A percentile compares a stretch with the other conserved stretches of the same genome.
Conservation (phyloP, 352 stramenopile genomes). For the Peronospora belbahrii region DNA sequence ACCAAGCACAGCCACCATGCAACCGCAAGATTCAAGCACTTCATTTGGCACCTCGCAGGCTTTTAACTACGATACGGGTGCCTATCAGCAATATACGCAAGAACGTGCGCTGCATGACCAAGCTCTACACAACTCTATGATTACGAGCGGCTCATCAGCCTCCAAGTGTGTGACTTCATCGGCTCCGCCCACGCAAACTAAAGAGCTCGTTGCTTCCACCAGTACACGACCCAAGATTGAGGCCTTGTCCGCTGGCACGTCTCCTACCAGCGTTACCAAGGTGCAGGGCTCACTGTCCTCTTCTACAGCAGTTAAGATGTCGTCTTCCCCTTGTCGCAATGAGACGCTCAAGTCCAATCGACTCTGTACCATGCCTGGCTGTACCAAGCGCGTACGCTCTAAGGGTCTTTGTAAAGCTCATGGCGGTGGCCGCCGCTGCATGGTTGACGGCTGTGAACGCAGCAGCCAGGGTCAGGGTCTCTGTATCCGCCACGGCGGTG, state of each 20-base stretch:
- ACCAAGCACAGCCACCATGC: constrained; percentile 20
- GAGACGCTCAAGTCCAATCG: constrained; percentile 74
- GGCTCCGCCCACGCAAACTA: constrained; percentile 1
- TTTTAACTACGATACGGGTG: constrained; percentile 40
- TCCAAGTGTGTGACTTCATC: constrained; percentile 3
- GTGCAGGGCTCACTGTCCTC: not conserved
- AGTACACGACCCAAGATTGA: constrained; percentile 18
- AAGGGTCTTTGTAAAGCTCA: constrained; percentile 83
- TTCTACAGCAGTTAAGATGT: constrained; percentile 4
- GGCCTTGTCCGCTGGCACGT: constrained; percentile 6
- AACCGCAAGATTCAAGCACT: constrained; percentile 24
- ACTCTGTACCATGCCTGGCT: constrained; percentile 74
- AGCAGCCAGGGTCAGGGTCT: constrained; percentile 74
- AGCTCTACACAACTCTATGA: constrained; percentile 23
- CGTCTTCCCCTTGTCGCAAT: constrained; percentile 18
- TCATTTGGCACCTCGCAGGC: constrained; percentile 27
- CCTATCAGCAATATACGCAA: constrained; percentile 48
- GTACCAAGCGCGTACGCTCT: constrained; percentile 78
- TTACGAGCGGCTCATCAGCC: constrained; percentile 1
- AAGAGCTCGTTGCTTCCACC: not conserved
- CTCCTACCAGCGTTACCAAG: constrained; percentile 24
- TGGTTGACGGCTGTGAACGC: constrained; percentile 75
- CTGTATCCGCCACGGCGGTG: constrained; percentile 79
- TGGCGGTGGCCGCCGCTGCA: constrained; percentile 66
- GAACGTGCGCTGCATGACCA: constrained; percentile 33